These are phyloP conservation scores for Quercus berberidifolia DNA, from an alignment of 306 rosid genomes.

Conservation along the genomic window DNA sequence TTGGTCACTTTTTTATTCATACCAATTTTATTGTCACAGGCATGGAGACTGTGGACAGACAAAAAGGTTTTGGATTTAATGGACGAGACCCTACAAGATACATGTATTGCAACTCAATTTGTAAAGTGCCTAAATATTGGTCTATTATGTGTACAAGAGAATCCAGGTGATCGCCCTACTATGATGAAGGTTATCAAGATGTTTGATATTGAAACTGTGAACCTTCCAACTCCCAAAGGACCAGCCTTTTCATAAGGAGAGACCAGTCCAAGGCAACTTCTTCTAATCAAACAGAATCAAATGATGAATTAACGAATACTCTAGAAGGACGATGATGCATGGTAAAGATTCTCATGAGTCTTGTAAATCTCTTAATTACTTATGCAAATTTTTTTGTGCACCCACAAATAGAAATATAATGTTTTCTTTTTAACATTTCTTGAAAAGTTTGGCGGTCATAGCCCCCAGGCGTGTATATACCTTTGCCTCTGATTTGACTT, in stretches of 20 bases:
- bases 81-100: conserved; percentile 30
- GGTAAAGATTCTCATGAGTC: no score
- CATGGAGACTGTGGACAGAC: not conserved
- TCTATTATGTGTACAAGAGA: conserved; percentile 48
- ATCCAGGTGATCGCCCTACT: conserved; percentile 44
- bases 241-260: conserved; percentile 29
- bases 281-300: conserved; percentile 23
- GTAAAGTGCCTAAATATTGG: conserved; percentile 32
- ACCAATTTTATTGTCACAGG: conserved; percentile 15
- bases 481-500: no score
- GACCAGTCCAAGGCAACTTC: conserved; percentile 25
- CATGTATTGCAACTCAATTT: conserved; percentile 27
- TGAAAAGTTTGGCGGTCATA: no score
- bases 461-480: no score
- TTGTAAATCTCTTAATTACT: no score
- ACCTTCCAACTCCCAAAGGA: conserved; percentile 31
- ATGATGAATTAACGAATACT: conserved; percentile 8
- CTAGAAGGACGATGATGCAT: conserved; percentile 29
- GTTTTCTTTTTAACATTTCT: no score
- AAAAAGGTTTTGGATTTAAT: conserved; percentile 35
- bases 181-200: conserved; percentile 36
- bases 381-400: no score
- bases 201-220: conserved; percentile 38
- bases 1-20: not conserved
- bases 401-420: no score